Conservation (phyloP, 495 filamentous ascomycete genomes). For the Rhizodiscina lignyota region DNA sequence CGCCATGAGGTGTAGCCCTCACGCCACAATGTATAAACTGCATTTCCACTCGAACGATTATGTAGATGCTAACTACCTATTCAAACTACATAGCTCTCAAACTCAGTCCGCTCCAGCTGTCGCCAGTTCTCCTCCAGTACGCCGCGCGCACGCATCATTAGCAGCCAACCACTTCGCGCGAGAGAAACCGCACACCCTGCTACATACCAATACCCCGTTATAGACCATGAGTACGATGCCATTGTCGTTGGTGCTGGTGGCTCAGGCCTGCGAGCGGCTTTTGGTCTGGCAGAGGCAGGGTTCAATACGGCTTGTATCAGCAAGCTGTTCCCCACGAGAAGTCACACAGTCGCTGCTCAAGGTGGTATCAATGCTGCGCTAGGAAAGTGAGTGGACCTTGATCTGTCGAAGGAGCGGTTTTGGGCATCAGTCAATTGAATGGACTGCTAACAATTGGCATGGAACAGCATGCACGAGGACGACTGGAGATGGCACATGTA, state of each 20-base stretch:
- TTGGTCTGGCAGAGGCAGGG: constrained; percentile 90
- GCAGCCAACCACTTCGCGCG: constrained; percentile 67
- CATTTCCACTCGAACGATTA: too few species aligned
- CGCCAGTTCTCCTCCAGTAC: constrained; percentile 75
- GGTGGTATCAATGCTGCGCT: constrained; percentile 92
- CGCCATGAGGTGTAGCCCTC: constrained; percentile 30
- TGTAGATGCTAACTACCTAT: too few species aligned
- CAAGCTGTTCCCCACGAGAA: constrained; percentile 91
- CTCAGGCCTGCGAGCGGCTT: constrained; percentile 83
- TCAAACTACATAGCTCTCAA: too few species aligned
- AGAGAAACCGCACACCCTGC: constrained; percentile 79
- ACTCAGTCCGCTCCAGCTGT: too few species aligned
- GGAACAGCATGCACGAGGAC: constrained; percentile 55
- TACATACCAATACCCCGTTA: constrained; percentile 74
- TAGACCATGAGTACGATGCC: constrained; percentile 58
- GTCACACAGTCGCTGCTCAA: constrained; percentile 89
- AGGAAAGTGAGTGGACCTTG: constrained; percentile 47
- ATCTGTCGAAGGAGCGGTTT: too few species aligned
- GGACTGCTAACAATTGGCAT: too few species aligned
- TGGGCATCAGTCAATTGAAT: too few species aligned
- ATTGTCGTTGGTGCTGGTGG: constrained; percentile 91
- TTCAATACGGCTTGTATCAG: constrained; percentile 98
- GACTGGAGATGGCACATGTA: constrained; percentile 99
- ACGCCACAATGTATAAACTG: too few species aligned
- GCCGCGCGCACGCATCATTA: constrained; percentile 66